Evolutionary conservation across 345 rosid species (phyloP), one percentile per base, ranked within the genome.

Genomic region (Syzygium oleosum): DNA sequence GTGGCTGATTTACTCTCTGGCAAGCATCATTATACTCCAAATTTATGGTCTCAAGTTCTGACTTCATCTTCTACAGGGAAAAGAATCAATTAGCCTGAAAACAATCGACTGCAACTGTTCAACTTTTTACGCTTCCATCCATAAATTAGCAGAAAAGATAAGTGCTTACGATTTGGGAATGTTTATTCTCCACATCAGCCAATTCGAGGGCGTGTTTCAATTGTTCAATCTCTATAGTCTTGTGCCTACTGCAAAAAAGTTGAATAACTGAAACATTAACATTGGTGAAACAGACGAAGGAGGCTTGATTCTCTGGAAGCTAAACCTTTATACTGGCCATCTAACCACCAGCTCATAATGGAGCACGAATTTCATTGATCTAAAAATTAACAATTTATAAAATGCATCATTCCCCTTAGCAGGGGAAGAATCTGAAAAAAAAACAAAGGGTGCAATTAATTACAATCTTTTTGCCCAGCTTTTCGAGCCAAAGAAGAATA

Each of bases 201-300:
- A 59, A 88, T 85, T 84, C 86, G 41, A 94, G 89, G 85, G 92
- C 91, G 86, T 91, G 87, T 86, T 91, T 91, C 84, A 95, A 93
- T 90, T 88, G 92, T 88, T 94, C 97, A 88, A 94, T 90, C 89
- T 93, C 94, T 84, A 87, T 31, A 87, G 93, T 90, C 92, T 92
- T 93, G 87, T 92, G 93, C 87, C 86, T 77, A 85, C 99, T 95
- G 92, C 87, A 91, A 84, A 77, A 80, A 53, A 87, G 88, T 51
- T 63, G 49, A 87, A 88, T 46, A 34, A 73, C 49, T 73, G 27
- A 73, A 73, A 73, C 25, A 38, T 19, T 38, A 73, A 19, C 14
- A 38, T 34, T 19, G 25, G 7, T 73, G 8, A 38, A 73, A 73
- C 14, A 1, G 25, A 73, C 2, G 13, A 16, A 16, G 22, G 7